Base-by-base conservation (phyloP, 306 rosid species). In the Citrullus colocynthis region DNA sequence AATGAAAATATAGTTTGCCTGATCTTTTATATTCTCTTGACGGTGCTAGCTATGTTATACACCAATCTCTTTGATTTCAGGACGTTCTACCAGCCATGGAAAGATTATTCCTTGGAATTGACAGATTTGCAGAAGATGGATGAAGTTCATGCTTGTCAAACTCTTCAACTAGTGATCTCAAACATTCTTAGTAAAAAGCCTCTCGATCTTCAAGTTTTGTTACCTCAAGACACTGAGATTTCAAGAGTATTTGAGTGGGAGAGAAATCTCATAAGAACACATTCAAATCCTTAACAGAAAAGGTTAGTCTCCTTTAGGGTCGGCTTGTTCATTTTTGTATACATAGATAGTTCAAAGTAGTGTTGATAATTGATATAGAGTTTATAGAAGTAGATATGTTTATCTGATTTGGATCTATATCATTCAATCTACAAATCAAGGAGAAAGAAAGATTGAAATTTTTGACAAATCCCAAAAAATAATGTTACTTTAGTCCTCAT, bases 81-180 rank as follows among this genome's bases (percentile, higher is more conserved):
- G 97, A 81, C 97, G 61, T 90, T 83, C 89, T 74, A 87, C 80
- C 86, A 81, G 85, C 90, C 90, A 77, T 88, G 92, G 93, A 82
- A 82, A 82, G 96, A 92, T 80, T 83, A 52, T 34, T 78, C 85
- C 0, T 67, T 70, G 87, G 90, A 85, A 76, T 61, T 62, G 28
- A 85, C 78, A 32, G 84, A 88, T 69, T 76, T 78, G 20, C 88
- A 89, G 83, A 89, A 78, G 83, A 80, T 89, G 84, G 97, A 84
- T 42, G 97, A 90, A 88, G 83, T 88, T 80, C 96, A 90, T 82
- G 90, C 96, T 77, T 88, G 97, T 77, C 84, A 81, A 72, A 84
- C 78, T 74, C 87, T 95, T 60, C 66, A 90, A 63, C 79, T 85
- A 82, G 79, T 87, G 59, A 58, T 85, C 61, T 85, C 96, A 59